Evolutionary conservation across 208 protist species (phyloP).

Genomic region (Trypanosoma conorhini): DNA sequence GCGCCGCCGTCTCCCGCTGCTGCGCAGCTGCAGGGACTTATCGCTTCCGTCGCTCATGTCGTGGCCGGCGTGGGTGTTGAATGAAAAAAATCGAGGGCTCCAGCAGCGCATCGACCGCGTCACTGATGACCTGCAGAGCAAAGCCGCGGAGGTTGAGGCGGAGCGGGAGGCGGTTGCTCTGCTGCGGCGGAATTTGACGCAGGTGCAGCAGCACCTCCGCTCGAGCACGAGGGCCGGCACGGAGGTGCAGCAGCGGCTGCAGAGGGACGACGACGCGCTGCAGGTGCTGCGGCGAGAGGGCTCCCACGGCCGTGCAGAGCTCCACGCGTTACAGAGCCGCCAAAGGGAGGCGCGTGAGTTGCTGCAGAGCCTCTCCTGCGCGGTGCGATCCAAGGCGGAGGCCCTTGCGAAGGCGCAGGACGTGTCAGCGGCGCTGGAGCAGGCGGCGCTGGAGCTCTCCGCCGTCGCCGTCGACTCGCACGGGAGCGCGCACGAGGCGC

Average conservation of each 20-base stretch:
- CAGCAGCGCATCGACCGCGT: slow-evolving; percentile 18
- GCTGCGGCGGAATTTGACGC: slow-evolving; percentile 37
- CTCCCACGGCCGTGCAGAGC: slow-evolving; percentile 14
- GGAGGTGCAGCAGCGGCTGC: slow-evolving; percentile 21
- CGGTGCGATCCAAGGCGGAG: background rate
- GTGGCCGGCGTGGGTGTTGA: slow-evolving; percentile 66
- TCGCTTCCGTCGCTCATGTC: slow-evolving; percentile 36
- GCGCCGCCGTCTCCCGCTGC: no score
- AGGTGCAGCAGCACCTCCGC: slow-evolving; percentile 34
- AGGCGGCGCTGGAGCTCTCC: slow-evolving; percentile 3
- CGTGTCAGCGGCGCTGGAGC: slow-evolving; percentile 5
- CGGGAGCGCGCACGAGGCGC: slow-evolving; percentile 37
- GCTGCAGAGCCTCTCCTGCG: background rate
- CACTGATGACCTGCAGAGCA: slow-evolving; percentile 29
- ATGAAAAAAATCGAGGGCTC: slow-evolving; percentile 59
- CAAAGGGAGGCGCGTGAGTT: slow-evolving; percentile 26
- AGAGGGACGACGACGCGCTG: slow-evolving; percentile 30
- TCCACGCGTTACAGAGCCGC: slow-evolving; percentile 17
- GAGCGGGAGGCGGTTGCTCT: slow-evolving; percentile 40
- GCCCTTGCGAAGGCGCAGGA: slow-evolving; percentile 7
- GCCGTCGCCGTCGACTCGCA: slow-evolving; percentile 30
- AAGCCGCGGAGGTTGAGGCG: slow-evolving; percentile 32
- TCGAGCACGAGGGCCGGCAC: slow-evolving; percentile 13
- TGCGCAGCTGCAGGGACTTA: slow-evolving; percentile 2
- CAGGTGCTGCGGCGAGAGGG: slow-evolving; percentile 25